Conservation (phyloP, 2,329 filamentous ascomycete species). For the Cladosporium halotolerans region DNA sequence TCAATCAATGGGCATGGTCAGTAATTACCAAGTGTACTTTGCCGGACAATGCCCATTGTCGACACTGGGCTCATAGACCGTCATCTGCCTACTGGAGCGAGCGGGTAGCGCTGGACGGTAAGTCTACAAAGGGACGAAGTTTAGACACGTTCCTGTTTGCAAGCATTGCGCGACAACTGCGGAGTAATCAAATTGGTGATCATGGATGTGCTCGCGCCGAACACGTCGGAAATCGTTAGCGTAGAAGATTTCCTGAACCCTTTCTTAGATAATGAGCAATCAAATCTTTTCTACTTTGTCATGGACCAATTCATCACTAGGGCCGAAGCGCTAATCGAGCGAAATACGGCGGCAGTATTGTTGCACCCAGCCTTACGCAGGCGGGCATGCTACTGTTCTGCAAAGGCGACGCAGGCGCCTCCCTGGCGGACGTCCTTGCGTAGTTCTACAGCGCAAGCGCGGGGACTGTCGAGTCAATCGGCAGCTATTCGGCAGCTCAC, state of each 20-base stretch:
- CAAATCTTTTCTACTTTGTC: too few relatives aligned
- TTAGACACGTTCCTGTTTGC: neutral
- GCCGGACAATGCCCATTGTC: constrained; percentile 17
- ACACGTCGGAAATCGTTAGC: neutral
- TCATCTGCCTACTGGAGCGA: neutral
- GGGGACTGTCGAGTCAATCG: too few relatives aligned
- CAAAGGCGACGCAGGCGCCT: too few relatives aligned
- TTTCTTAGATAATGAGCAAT: neutral
- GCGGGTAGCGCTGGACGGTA: neutral
- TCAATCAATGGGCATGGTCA: constrained; percentile 20
- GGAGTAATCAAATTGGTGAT: neutral
- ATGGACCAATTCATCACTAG: too few relatives aligned
- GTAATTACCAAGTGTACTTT: constrained; percentile 18
- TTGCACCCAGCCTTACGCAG: too few relatives aligned
- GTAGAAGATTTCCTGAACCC: neutral
- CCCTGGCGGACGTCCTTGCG: too few relatives aligned
- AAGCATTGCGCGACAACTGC: neutral
- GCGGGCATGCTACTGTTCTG: too few relatives aligned
- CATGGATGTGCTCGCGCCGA: neutral
- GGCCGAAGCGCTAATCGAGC: too few relatives aligned
- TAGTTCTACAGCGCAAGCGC: too few relatives aligned
- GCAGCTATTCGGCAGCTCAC: too few relatives aligned
- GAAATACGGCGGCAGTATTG: too few relatives aligned
- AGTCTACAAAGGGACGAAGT: neutral
- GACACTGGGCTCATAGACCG: constrained; percentile 1